Evolutionary conservation across 805 yeast species (phyloP).

Genomic region (Wickerhamomyces bovis): DNA sequence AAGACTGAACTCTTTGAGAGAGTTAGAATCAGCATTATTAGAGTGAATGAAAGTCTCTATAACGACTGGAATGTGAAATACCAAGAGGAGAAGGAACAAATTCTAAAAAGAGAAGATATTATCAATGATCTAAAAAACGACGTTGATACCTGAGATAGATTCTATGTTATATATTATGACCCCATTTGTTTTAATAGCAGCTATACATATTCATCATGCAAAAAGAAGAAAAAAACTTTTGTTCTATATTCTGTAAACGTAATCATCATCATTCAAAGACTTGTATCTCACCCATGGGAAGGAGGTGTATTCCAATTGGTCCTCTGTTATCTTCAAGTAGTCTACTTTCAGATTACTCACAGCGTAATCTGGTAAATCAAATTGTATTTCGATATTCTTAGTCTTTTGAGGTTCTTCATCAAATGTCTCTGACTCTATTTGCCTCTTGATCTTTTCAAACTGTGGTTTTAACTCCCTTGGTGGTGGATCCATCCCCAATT

Average conservation of each 20-base stretch:
- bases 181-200: too few relatives aligned
- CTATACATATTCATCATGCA: background rate
- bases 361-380: slow-evolving; percentile 58
- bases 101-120: slow-evolving; percentile 3
- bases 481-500: slow-evolving; percentile 24
- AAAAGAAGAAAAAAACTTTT: background rate
- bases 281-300: slow-evolving; percentile 77
- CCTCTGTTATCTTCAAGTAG: slow-evolving; percentile 59
- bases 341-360: slow-evolving; percentile 63
- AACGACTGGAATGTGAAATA: slow-evolving; percentile 19
- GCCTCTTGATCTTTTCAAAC: slow-evolving; percentile 17
- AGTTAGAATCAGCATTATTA: slow-evolving; percentile 16
- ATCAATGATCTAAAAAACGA: slow-evolving; percentile 1
- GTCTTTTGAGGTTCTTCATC: background rate
- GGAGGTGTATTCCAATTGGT: slow-evolving; percentile 50
- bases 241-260: slow-evolving; percentile 20
- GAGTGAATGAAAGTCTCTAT: slow-evolving; percentile 15
- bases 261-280: slow-evolving; percentile 34
- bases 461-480: slow-evolving; percentile 17
- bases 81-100: slow-evolving; percentile 10
- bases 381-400: slow-evolving; percentile 42
- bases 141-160: background rate
- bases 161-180: background rate
- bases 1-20: slow-evolving; percentile 21
- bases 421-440: background rate